Base-by-base conservation (phyloP, 306 rosid genomes). In the Hippophae tibetana region DNA sequence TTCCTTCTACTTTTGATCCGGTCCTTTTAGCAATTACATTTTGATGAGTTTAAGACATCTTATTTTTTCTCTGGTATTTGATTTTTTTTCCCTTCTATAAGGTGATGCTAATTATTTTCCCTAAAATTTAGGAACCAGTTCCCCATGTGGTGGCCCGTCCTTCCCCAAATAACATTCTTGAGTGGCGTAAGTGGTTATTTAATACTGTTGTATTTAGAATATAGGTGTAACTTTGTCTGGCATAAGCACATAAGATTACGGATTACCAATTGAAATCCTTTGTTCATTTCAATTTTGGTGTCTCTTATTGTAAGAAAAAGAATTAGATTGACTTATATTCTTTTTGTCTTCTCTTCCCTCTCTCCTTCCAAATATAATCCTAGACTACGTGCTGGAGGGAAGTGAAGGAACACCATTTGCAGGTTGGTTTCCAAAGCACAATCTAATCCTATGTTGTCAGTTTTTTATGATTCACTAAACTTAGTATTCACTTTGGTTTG, bases 321-420 rank as follows among this genome's bases (percentile, higher is more conserved):
- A 47, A 8, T 9, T 13, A 47, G 10, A 9, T 44, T 9, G 45
- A 14, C 23, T 40, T 60, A 14, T 14, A 43, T 49, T 13, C 42
- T 31, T 60, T 8, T 31, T 26, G 10, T 9, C 50, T 8, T 1
- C 50, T 1, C 13, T 6, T 47, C 50, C 13, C 10, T 47, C 50
- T 3, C 3, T 47, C 50, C 5, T 18, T 18, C 23, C 23, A 18
- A 18, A 9, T 7, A 13, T 47, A 10, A 47, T 72, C 70, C 58
- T 83, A 92, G 99, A 92, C 84, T 92, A 88, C 26, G 89, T 92
- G 52, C 67, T 92, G 82, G 99, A 92, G 81, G 99, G 99, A 85
- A 88, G 95, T 47, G 93, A 89, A 75, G 99, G 90, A 70, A 92
- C 99, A 52, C 94, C 99, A 57, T 92, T 92, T 82, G 82, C 95